A percentile compares a stretch with the other conserved stretches of the same genome.
Evolutionary conservation across 257 asterid genomes (phyloP).

Genomic region (Capsicum chinense): DNA sequence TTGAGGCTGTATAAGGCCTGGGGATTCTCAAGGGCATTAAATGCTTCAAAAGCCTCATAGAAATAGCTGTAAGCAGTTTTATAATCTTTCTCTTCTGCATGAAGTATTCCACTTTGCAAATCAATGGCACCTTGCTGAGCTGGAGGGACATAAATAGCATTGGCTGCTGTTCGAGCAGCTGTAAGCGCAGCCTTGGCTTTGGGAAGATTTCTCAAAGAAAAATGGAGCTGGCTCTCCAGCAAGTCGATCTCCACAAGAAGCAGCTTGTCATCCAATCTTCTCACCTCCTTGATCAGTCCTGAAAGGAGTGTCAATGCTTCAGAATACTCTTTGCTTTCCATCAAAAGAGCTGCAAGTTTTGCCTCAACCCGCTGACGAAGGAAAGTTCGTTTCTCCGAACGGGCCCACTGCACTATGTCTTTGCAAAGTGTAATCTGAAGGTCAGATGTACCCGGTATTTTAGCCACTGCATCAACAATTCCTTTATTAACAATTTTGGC

Average conservation of each 20-base stretch:
- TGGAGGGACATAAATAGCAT: conserved; percentile 56
- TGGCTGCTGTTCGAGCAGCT: conserved; percentile 56
- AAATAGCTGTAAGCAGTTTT: conserved; percentile 54
- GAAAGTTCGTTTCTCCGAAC: conserved; percentile 51
- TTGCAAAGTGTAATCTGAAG: conserved; percentile 54
- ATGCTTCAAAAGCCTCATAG: conserved; percentile 54
- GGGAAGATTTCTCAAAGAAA: conserved; percentile 51
- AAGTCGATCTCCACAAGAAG: conserved; percentile 56
- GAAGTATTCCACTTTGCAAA: conserved; percentile 58
- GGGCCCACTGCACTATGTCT: conserved; percentile 56
- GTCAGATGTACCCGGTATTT: conserved; percentile 51
- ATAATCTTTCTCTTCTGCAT: conserved; percentile 56
- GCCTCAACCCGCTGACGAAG: conserved; percentile 60
- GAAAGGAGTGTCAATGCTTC: conserved; percentile 54
- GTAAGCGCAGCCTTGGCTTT: conserved; percentile 57
- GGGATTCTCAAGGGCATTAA: conserved; percentile 53
- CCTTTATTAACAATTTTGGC: conserved; percentile 51
- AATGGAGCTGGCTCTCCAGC: conserved; percentile 56
- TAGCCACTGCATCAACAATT: conserved; percentile 49
- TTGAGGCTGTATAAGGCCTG: conserved; percentile 55
- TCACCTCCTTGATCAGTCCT: conserved; percentile 51
- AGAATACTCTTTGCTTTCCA: conserved; percentile 53
- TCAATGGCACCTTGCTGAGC: conserved; percentile 55
- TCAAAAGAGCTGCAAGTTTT: conserved; percentile 50
- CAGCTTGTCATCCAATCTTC: conserved; percentile 54